These are phyloP conservation scores for Wallacemonas rigidus DNA, from an alignment of 208 protist species.

Conservation along the genomic window DNA sequence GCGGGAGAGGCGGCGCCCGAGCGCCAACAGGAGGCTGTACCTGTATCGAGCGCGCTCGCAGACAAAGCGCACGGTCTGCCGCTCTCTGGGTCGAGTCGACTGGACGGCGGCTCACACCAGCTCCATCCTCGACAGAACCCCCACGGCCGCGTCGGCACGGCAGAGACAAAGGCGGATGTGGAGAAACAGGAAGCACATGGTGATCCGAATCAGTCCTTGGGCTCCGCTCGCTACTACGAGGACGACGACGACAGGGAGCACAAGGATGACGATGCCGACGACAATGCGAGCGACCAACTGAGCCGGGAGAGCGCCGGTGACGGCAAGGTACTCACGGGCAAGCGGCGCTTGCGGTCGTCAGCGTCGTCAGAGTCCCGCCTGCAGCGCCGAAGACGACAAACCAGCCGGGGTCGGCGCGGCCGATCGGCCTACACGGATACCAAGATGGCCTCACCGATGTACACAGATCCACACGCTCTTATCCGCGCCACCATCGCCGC, in stretches of 20 bases:
- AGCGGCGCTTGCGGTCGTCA: too few species aligned
- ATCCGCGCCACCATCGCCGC: slow-evolving; percentile 4
- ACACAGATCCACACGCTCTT: not conserved
- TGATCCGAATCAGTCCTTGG: not conserved
- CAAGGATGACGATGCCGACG: not conserved
- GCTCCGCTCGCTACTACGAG: slow-evolving; percentile 12
- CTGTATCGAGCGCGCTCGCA: too few species aligned
- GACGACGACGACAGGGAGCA: not conserved
- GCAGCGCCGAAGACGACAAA: not conserved
- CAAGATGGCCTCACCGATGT: not conserved
- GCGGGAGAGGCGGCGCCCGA: not conserved
- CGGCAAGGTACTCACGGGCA: not conserved
- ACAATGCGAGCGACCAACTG: not conserved
- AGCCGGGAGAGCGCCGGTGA: not conserved
- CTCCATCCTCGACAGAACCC: too few species aligned
- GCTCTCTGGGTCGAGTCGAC: too few species aligned
- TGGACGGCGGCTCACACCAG: too few species aligned
- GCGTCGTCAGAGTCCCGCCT: not conserved
- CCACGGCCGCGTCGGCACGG: too few species aligned
- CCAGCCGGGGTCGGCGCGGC: not conserved
- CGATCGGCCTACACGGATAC: not conserved
- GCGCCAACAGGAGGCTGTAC: not conserved
- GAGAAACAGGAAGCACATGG: not conserved
- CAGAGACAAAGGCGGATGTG: not conserved
- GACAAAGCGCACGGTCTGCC: too few species aligned